Evolutionary conservation across 2,329 filamentous ascomycete genomes (phyloP).

Genomic region (Sporothrix sp.): DNA sequence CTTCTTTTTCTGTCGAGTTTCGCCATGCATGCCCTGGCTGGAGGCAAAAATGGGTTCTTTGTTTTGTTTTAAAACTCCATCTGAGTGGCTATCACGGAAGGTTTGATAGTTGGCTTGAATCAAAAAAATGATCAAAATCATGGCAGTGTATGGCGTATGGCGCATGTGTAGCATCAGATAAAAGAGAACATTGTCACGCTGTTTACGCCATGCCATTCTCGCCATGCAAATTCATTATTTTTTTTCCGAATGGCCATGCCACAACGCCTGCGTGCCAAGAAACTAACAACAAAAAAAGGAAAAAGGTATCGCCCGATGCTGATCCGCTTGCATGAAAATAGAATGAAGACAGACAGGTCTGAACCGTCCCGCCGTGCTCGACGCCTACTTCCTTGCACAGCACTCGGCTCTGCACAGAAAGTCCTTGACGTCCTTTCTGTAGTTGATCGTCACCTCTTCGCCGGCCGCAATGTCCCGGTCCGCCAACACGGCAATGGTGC

Average conservation of each 20-base stretch:
- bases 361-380: too few species aligned
- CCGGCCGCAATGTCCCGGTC: conserved; percentile 21
- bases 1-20: not conserved
- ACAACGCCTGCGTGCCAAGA: conserved; percentile 4
- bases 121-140: conserved; percentile 10
- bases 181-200: too few species aligned
- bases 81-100: conserved; percentile 6
- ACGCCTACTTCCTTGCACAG: conserved; percentile 9
- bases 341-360: not conserved
- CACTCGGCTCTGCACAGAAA: conserved; percentile 24
- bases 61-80: not conserved
- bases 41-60: conserved; percentile 7
- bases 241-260: too few species aligned
- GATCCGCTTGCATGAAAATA: not conserved
- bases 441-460: conserved; percentile 31
- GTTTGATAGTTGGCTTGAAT: conserved; percentile 11
- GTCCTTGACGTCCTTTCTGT: conserved; percentile 22
- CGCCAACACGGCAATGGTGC: conserved; percentile 14
- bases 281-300: not conserved
- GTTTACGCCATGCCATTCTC: too few species aligned
- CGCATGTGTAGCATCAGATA: too few species aligned
- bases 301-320: not conserved
- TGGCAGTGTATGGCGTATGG: too few species aligned
- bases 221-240: too few species aligned
- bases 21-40: conserved; percentile 2